These are phyloP conservation scores for Chaetomium fimeti DNA, from an alignment of 495 filamentous ascomycete species.

Conservation along the genomic window DNA sequence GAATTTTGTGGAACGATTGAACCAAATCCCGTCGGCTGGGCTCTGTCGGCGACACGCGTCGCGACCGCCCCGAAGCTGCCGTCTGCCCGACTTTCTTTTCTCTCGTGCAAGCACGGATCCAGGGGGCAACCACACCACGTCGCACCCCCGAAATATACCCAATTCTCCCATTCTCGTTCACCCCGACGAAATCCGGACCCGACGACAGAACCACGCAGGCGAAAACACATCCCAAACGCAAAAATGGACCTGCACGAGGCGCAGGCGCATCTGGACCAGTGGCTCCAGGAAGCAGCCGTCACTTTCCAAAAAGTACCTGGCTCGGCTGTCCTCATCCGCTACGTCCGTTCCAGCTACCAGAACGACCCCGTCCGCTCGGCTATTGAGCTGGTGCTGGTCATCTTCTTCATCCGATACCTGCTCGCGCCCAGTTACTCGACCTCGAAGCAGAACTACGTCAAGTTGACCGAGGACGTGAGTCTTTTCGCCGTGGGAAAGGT, in stretches of 20 bases:
- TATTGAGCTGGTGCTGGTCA: slow-evolving; percentile 89
- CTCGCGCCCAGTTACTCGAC: slow-evolving; percentile 89
- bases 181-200: background rate
- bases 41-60: background rate
- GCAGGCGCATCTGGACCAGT: slow-evolving; percentile 65
- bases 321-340: slow-evolving; percentile 89
- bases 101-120: background rate
- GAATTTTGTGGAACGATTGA: slow-evolving; percentile 5
- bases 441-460: slow-evolving; percentile 78
- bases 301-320: slow-evolving; percentile 88
- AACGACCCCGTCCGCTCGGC: slow-evolving; percentile 92
- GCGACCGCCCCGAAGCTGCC: slow-evolving; percentile 7
- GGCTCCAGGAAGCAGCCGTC: slow-evolving; percentile 62
- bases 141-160: background rate
- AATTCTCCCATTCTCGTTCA: background rate
- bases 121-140: background rate
- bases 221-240: too few relatives aligned
- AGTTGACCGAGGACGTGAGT: slow-evolving; percentile 75
- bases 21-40: background rate
- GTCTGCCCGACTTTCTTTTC: background rate
- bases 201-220: background rate
- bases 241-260: slow-evolving; percentile 81
- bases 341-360: slow-evolving; percentile 95
- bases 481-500: background rate
- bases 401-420: slow-evolving; percentile 93